Evolutionary conservation across 371 early-diverging fungal genomes (phyloP).

Genomic region (Circinella minor): DNA sequence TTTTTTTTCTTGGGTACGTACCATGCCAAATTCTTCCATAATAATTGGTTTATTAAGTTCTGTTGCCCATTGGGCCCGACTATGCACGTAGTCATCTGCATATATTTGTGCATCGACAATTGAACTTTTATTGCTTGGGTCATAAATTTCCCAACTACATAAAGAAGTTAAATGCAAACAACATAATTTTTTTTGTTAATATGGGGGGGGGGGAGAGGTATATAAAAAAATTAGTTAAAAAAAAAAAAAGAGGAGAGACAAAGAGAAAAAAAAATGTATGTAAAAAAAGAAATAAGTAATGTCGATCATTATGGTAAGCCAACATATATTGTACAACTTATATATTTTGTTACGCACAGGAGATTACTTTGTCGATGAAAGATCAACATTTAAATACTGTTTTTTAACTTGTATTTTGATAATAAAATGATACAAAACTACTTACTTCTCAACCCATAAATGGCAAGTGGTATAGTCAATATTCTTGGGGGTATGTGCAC

Average conservation of each 20-base stretch:
- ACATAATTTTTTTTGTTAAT: no score
- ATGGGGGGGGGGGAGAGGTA: no score
- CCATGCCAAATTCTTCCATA: constrained; percentile 64
- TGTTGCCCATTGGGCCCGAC: constrained; percentile 44
- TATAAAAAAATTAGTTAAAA: no score
- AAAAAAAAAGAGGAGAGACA: no score
- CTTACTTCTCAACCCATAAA: constrained; percentile 64
- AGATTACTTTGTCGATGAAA: no score
- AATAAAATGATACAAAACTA: background rate
- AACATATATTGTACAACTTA: no score
- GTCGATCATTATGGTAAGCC: no score
- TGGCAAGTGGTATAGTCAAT: constrained; percentile 64
- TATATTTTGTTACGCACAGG: no score
- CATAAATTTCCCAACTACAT: constrained; percentile 51
- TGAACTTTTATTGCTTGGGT: constrained; percentile 26
- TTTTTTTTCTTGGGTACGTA: constrained; percentile 9
- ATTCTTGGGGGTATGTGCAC: constrained; percentile 40
- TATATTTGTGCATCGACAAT: constrained; percentile 32
- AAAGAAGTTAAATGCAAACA: no score
- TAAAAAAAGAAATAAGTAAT: no score
- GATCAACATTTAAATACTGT: no score
- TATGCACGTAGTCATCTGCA: constrained; percentile 30
- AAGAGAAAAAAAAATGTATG: no score
- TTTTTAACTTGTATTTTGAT: background rate
- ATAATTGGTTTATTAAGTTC: constrained; percentile 54